Evolutionary conservation across 805 yeast species (phyloP), one percentile per base, ranked within the genome.

Genomic region (Peterozyma toletana): DNA sequence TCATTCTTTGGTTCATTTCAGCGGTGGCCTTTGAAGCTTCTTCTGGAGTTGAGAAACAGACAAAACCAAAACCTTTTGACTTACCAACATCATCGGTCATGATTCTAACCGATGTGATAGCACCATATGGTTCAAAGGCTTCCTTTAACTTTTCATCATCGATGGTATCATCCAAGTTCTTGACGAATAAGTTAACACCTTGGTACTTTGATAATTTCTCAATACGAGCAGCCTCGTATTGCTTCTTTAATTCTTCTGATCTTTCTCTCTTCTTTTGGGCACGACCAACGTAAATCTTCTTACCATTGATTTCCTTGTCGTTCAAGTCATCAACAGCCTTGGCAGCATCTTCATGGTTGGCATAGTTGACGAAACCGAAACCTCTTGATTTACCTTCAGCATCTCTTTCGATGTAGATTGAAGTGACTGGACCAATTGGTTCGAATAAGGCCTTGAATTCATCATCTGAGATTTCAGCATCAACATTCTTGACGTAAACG

Each of bases 221-320:
- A 66, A 85, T 77, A 67, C 96, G 83, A 56, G 85, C 83, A 56
- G 86, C 79, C 72, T 93, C 98, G 74, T 87, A 83, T 74, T 88
- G 95, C 72, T 83, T 84, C 77, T 86, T 88, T 69, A 93, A 85
- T 71, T 89, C 95, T 74, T 88, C 96, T 63, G 83, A 70, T 77
- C 99, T 90, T 80, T 93, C 99, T 70, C 86, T 78, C 80, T 89
- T 91, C 89, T 89, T 91, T 77, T 93, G 99, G 57, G 99, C 99
- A 72, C 99, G 88, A 60, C 97, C 96, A 60, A 91, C 99, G 67
- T 81, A 93, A 53, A 93, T 71, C 68, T 74, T 78, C 74, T 86
- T 87, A 60, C 93, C 95, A 59, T 79, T 80, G 66, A 83, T 67
- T 63, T 93, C 98, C 56, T 68, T 72, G 65, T 84, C 96, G 72